These are phyloP conservation scores for Alternaria angustiovoidea DNA, from an alignment of 2,329 filamentous ascomycete species.

Conservation along the genomic window DNA sequence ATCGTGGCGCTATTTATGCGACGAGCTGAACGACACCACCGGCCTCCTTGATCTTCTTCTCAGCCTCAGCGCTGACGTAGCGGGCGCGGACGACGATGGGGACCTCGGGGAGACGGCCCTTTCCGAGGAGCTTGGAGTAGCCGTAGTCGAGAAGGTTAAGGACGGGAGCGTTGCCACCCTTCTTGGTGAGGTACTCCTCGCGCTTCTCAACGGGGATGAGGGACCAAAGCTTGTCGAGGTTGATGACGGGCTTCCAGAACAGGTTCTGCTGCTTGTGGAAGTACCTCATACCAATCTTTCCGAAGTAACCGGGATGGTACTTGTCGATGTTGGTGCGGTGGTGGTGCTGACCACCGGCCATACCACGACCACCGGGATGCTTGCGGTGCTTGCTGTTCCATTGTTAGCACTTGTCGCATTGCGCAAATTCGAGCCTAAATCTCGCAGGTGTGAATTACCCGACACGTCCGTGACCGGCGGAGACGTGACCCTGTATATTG, in stretches of 20 bases:
- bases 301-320: constrained; percentile 95
- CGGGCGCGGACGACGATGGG: constrained; percentile 93
- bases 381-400: constrained; percentile 84
- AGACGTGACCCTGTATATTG: constrained; percentile 74
- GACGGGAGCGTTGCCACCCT: constrained; percentile 93
- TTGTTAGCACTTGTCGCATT: background rate
- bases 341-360: constrained; percentile 98
- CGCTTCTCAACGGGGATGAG: constrained; percentile 93
- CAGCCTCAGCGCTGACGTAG: constrained; percentile 94
- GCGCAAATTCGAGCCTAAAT: background rate
- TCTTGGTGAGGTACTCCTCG: constrained; percentile 86
- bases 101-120: constrained; percentile 92
- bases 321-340: constrained; percentile 92
- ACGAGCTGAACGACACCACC: constrained; percentile 96
- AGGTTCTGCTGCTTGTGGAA: constrained; percentile 94
- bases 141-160: constrained; percentile 97
- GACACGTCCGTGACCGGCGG: constrained; percentile 93
- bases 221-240: constrained; percentile 99
- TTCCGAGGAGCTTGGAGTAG: constrained; percentile 98
- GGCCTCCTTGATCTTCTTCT: constrained; percentile 98
- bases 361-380: constrained; percentile 66
- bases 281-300: constrained; percentile 68
- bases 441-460: constrained; percentile 56
- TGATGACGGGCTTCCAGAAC: constrained; percentile 98
- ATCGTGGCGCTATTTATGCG: constrained; percentile 65